Base-by-base conservation (phyloP, 257 asterid genomes). In the Echium plantagineum region DNA sequence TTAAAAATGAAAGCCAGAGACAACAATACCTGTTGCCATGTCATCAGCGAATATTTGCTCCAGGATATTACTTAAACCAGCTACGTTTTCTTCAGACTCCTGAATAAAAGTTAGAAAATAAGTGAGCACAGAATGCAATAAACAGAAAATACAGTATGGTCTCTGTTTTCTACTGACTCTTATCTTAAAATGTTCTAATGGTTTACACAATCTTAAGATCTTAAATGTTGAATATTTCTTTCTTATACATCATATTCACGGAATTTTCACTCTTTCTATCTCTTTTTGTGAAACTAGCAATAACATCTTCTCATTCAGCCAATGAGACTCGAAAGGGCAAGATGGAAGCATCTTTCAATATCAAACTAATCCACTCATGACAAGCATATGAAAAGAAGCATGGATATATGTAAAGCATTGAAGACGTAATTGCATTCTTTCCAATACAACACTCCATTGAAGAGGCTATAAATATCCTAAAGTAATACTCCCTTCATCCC, bases 31-130 rank as follows among this genome's bases (percentile, higher is more conserved):
- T 60, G 84, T 82, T 59, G 94, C 82, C 88, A 88, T 69, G 64
- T 88, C 98, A 77, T 85, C 94, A 22, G 83, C 72, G 73, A 91
- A 71, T 65, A 81, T 67, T 65, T 84, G 90, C 77, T 80, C 98
- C 51, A 91, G 67, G 71, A 81, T 71, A 66, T 67, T 73, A 61
- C 87, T 84, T 66, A 86, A 52, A 52, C 66, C 62, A 63, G 31
- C 63, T 35, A 60, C 71, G 42, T 71, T 58, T 47, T 78, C 72
- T 59, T 77, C 94, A 79, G 79, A 68, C 73, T 62, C 94, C 98
- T 91, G 80, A 65, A 61, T 57, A 47, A 52, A 49, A 61, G 3
- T 24, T 24, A 57, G 58, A 64, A 48, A 49, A 21, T 12, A 58
- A 6, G 9, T 21, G 66, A 18, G 48, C 22, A 61, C 21, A 56